These are phyloP conservation scores for Sporothrix mexicana DNA, from an alignment of 2,329 filamentous ascomycete genomes.

Conservation along the genomic window DNA sequence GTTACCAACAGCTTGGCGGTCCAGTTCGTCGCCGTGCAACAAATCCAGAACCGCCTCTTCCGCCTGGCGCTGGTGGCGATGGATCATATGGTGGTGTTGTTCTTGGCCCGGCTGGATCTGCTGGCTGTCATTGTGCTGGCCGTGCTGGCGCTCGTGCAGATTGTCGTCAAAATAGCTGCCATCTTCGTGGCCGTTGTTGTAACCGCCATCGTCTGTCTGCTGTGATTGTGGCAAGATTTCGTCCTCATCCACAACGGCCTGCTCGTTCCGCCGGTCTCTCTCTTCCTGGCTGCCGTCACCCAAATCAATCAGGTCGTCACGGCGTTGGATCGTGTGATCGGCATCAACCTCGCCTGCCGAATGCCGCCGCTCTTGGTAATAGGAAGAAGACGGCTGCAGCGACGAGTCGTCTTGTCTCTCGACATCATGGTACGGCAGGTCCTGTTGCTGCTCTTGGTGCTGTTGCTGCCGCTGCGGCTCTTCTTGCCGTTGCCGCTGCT, in stretches of 20 bases:
- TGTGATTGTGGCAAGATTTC: conserved; percentile 36
- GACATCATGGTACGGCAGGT: conserved; percentile 32
- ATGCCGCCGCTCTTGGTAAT: conserved; percentile 70
- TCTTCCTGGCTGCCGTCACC: conserved; percentile 48
- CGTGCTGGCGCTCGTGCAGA: conserved; percentile 18
- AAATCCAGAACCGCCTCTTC: conserved; percentile 29
- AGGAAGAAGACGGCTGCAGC: conserved; percentile 42
- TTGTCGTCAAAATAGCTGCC: conserved; percentile 34
- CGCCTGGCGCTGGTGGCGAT: conserved; percentile 25
- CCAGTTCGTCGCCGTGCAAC: conserved; percentile 31
- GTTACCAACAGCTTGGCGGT: conserved; percentile 23
- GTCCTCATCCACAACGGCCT: conserved; percentile 40
- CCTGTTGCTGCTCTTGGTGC: conserved; percentile 39
- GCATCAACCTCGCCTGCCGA: conserved; percentile 76
- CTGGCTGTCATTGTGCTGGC: conserved; percentile 21
- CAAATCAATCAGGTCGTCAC: conserved; percentile 65
- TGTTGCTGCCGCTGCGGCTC: conserved; percentile 45
- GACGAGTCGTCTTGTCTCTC: conserved; percentile 42
- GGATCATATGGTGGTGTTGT: conserved; percentile 45
- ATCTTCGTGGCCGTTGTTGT: conserved; percentile 49
- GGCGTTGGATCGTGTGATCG: conserved; percentile 59
- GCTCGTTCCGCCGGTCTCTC: conserved; percentile 42
- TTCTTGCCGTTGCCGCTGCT: conserved; percentile 39
- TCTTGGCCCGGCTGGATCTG: conserved; percentile 22
- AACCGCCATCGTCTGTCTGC: conserved; percentile 39